A percentile compares a stretch with the other conserved stretches of the same genome.
These are phyloP conservation scores for Balamuthia mandrillaris DNA, from an alignment of 208 protist species.

Conservation along the genomic window DNA sequence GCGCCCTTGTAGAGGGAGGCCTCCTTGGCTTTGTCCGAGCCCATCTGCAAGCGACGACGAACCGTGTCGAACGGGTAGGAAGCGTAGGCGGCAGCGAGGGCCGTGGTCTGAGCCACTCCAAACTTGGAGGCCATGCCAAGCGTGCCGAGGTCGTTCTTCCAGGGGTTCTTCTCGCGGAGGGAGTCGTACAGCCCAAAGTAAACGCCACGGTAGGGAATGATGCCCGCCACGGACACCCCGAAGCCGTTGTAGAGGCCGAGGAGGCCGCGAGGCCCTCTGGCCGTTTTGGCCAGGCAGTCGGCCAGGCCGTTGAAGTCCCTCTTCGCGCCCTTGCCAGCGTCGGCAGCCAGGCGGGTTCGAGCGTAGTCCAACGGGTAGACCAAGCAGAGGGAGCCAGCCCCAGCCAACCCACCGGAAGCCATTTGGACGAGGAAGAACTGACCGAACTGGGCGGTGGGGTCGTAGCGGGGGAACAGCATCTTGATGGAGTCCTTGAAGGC, in stretches of 20 bases:
- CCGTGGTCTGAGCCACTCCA: constrained; percentile 37
- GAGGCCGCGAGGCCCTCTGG: constrained; percentile 43
- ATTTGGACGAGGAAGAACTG: constrained; percentile 90
- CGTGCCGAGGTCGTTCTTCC: neutral
- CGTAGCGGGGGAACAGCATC: constrained; percentile 80
- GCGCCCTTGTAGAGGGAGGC: constrained; percentile 69
- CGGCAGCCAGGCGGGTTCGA: constrained; percentile 88
- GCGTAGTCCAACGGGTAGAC: constrained; percentile 96
- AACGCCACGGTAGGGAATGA: constrained; percentile 91
- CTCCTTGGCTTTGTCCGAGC: constrained; percentile 59
- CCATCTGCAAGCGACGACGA: constrained; percentile 92
- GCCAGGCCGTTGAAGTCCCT: constrained; percentile 90
- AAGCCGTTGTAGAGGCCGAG: constrained; percentile 90
- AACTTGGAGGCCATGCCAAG: neutral
- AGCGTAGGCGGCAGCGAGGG: constrained; percentile 64
- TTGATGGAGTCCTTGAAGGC: constrained; percentile 89
- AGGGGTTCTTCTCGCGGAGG: constrained; percentile 47
- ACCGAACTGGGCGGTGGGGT: constrained; percentile 51
- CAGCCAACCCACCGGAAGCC: constrained; percentile 91
- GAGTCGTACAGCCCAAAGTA: constrained; percentile 95
- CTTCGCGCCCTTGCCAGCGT: constrained; percentile 64
- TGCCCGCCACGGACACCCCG: constrained; percentile 87
- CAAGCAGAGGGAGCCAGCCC: constrained; percentile 88
- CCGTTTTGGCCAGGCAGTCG: constrained; percentile 86
- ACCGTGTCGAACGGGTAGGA: constrained; percentile 96